phyloP scores from a whole-genome alignment of 177 flowering plant species.

The Tripterygium wilfordii region DNA sequence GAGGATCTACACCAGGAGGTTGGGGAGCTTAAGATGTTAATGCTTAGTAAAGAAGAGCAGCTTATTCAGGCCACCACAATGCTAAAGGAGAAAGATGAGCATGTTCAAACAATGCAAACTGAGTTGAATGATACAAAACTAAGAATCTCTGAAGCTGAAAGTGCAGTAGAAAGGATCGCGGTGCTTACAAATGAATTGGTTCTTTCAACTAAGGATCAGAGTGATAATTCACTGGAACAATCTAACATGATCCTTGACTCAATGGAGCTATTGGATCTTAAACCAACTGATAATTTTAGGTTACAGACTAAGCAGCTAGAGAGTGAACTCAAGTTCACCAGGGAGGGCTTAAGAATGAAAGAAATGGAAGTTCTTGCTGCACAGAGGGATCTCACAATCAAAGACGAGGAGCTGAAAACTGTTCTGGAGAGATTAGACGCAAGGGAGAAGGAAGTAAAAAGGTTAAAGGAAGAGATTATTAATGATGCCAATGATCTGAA shows the following conservation, averaged over 20 bases:
- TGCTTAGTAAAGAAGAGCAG: conserved; percentile 55
- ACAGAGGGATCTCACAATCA: conserved; percentile 53
- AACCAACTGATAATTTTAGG: conserved; percentile 17
- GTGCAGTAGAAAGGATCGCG: conserved; percentile 49
- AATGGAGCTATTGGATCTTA: conserved; percentile 11
- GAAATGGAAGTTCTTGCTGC: conserved; percentile 66
- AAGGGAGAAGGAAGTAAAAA: conserved; percentile 47
- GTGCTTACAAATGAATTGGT: conserved; percentile 61
- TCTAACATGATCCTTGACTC: conserved; percentile 3
- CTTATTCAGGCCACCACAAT: conserved; percentile 46
- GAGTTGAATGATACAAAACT: conserved; percentile 44
- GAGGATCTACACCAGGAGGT: conserved; percentile 46
- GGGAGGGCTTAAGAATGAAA: conserved; percentile 47
- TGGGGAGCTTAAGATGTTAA: conserved; percentile 42
- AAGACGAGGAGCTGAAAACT: conserved; percentile 64
- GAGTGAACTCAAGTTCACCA: conserved; percentile 53
- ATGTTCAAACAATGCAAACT: conserved; percentile 32
- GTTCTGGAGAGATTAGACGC: conserved; percentile 37
- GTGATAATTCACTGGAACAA: neutral
- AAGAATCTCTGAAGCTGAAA: conserved; percentile 60
- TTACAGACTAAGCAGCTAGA: conserved; percentile 43
- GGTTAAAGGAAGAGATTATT: conserved; percentile 38
- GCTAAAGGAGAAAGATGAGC: conserved; percentile 63
- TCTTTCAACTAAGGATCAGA: conserved; percentile 31
- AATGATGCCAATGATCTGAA: conserved; percentile 41